Base-by-base conservation (phyloP, 2,329 filamentous ascomycete genomes). In the Nigrospora osmanthi region DNA sequence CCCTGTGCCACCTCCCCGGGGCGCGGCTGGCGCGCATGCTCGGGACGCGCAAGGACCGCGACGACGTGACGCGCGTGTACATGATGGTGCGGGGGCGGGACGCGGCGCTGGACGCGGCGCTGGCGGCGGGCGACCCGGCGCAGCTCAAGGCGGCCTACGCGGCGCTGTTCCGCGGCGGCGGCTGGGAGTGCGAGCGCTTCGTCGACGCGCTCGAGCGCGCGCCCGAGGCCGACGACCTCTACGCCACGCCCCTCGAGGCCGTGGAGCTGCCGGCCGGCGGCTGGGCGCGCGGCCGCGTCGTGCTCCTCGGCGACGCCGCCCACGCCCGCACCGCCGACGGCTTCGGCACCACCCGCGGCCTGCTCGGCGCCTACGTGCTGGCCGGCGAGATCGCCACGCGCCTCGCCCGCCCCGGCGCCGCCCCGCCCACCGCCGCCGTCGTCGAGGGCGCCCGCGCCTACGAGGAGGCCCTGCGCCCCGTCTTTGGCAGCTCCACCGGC, bases 361-460 rank as follows among this genome's bases (percentile, higher is more conserved):
- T 81, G 0, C 54, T 73, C 1, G 71, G 71, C 0, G 73, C 75
- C 0, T 81, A 81, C 52, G 58, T 79, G 3, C 63, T 83, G 4
- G 78, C 77, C 0, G 78, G 78, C 3, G 77, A 78, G 58, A 57
- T 75, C 12, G 55, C 56, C 16, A 56, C 56, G 31, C 55, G 62
- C 32, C 14, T 38, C 19, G 42, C 19, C 13, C 16, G 35, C 16
- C 7, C 23, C 23, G 23, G 23, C 23, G 34, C 13, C 32, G 19
- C 41, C 11, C 9, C 35, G 7, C 41, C 41, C 11, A 37, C 42
- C 17, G 31, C 15, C 12, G 42, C 42, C 19, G 42, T 44, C 23
- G 31, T 44, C 30, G 35, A 44, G 17, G 42, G 35, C 19, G 36
- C 42, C 5, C 37, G 33, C 19, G 32, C 35, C 19, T 44, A 44